These are phyloP conservation scores for Solioccasus polychromus DNA, from an alignment of 768 basidiomycete genomes.

Conservation along the genomic window DNA sequence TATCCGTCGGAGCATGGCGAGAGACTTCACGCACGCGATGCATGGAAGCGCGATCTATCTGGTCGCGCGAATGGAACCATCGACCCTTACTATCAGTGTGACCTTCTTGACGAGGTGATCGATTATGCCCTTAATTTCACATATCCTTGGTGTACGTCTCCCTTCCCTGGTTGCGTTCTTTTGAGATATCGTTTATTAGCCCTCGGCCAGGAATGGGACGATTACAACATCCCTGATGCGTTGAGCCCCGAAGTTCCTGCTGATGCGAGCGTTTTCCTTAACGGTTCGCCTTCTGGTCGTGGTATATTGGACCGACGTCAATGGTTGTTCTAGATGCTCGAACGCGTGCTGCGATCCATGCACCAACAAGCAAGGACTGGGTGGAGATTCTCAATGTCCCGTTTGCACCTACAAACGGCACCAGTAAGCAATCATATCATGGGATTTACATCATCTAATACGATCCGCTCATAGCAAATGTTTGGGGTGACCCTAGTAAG, in stretches of 20 bases:
- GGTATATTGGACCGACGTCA: constrained; percentile 9
- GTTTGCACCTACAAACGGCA: constrained; percentile 19
- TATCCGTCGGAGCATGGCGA: constrained; percentile 19
- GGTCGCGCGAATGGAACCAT: constrained; percentile 54
- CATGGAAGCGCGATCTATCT: constrained; percentile 46
- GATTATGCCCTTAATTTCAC: constrained; percentile 76
- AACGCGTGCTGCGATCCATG: constrained; percentile 53
- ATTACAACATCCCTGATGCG: constrained; percentile 47
- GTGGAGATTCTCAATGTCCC: constrained; percentile 30
- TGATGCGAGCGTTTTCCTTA: constrained; percentile 56
- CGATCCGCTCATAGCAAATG: neutral
- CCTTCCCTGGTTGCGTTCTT: neutral
- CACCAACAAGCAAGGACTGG: constrained; percentile 59
- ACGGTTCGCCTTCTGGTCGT: constrained; percentile 35
- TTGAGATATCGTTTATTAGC: too few species aligned
- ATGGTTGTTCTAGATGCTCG: neutral
- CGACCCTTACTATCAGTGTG: constrained; percentile 61
- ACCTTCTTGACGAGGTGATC: constrained; percentile 58
- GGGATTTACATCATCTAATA: neutral
- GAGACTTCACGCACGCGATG: constrained; percentile 18
- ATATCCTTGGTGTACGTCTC: constrained; percentile 51
- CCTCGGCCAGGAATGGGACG: constrained; percentile 34
- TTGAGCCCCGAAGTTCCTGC: constrained; percentile 42
- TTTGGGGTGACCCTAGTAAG: constrained; percentile 32
- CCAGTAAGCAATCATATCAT: constrained; percentile 16